Evolutionary conservation across 805 yeast genomes (phyloP).

Genomic region (Candida chauliodis): DNA sequence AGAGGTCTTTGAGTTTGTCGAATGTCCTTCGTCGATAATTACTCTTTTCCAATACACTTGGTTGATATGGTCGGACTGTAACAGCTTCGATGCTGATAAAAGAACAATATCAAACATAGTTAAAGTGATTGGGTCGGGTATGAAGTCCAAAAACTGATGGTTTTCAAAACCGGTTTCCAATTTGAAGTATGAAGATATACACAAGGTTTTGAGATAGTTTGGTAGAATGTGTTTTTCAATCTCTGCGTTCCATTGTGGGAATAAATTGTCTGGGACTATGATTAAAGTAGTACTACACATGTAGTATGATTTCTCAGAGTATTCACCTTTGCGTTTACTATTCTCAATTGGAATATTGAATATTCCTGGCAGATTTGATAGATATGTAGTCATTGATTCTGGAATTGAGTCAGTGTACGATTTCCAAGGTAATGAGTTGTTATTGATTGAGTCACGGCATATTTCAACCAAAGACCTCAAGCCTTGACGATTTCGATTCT

Average conservation of each 20-base stretch:
- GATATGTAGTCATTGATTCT: slow-evolving; percentile 28
- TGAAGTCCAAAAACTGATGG: slow-evolving; percentile 16
- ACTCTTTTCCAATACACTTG: slow-evolving; percentile 62
- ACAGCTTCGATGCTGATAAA: slow-evolving; percentile 27
- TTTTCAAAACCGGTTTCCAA: slow-evolving; percentile 12
- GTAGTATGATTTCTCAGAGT: slow-evolving; percentile 26
- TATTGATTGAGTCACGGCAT: slow-evolving; percentile 42
- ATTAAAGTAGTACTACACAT: slow-evolving; percentile 55
- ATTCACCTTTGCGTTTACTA: slow-evolving; percentile 14
- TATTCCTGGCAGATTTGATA: slow-evolving; percentile 41
- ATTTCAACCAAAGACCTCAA: slow-evolving; percentile 26
- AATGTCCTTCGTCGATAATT: slow-evolving; percentile 75
- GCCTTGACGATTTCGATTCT: neutral
- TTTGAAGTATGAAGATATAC: slow-evolving; percentile 30
- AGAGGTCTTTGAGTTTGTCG: slow-evolving; percentile 51
- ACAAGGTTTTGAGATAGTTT: slow-evolving; percentile 31
- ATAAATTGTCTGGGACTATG: slow-evolving; percentile 63
- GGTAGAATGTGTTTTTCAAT: slow-evolving; percentile 50
- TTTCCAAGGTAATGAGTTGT: slow-evolving; percentile 59
- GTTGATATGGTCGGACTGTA: slow-evolving; percentile 17
- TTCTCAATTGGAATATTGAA: slow-evolving; percentile 32
- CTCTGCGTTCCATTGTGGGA: slow-evolving; percentile 64
- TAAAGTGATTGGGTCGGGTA: slow-evolving; percentile 30
- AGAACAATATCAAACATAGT: slow-evolving; percentile 51
- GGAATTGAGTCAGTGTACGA: slow-evolving; percentile 45